Conservation (phyloP, 225 moss, liverwort and hornwort species). For the Asterella californica region DNA sequence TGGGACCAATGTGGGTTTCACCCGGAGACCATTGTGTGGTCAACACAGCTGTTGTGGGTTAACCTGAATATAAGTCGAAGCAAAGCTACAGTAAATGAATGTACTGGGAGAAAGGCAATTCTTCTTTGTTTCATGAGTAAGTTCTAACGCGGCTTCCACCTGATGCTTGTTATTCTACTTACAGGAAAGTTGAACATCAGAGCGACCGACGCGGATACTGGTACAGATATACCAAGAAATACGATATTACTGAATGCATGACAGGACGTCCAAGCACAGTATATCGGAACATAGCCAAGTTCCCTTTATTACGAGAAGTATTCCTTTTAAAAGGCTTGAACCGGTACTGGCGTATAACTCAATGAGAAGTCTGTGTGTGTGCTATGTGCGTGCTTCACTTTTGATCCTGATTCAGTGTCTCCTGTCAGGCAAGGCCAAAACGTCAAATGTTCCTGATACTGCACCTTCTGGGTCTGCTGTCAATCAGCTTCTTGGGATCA, state of each 20-base stretch:
- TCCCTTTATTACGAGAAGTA: too few species aligned
- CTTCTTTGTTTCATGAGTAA: not conserved
- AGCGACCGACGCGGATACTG: slow-evolving; percentile 63
- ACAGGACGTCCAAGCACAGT: too few species aligned
- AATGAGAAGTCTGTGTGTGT: too few species aligned
- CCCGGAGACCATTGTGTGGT: not conserved
- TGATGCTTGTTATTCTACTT: not conserved
- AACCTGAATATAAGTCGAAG: not conserved
- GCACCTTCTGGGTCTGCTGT: slow-evolving; percentile 53
- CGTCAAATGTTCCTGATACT: slow-evolving; percentile 25
- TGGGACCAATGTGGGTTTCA: not conserved
- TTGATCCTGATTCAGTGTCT: not conserved
- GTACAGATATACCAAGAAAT: not conserved
- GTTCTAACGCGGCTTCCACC: not conserved
- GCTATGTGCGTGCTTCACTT: not conserved
- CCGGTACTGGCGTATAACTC: not conserved
- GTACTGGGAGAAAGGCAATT: too few species aligned
- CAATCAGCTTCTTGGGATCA: slow-evolving; percentile 88
- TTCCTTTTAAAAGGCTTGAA: too few species aligned
- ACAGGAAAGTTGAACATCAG: slow-evolving; percentile 53
- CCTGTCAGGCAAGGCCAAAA: slow-evolving; percentile 34
- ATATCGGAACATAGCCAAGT: too few species aligned
- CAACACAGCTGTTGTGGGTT: not conserved
- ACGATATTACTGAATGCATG: not conserved
- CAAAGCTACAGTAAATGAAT: not conserved